phyloP scores from a whole-genome alignment of 805 yeast species.

The Suhomyces vadensis region DNA sequence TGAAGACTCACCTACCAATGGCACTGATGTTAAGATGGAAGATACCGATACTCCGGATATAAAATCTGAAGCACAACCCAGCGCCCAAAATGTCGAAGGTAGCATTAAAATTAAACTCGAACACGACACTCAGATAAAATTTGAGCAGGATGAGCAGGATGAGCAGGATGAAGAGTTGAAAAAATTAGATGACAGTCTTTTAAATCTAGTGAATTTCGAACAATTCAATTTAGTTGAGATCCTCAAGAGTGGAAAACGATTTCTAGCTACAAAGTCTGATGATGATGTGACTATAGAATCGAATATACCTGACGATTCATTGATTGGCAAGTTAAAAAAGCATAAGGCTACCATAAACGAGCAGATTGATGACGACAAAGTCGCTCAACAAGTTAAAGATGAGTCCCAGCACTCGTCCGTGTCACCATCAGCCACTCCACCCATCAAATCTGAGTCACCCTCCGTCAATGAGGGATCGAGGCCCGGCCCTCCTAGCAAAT shows the following conservation, averaged over 20 bases:
- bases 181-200: slow-evolving; percentile 40
- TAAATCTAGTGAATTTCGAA: slow-evolving; percentile 47
- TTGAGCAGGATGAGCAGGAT: slow-evolving; percentile 31
- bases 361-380: slow-evolving; percentile 13
- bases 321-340: slow-evolving; percentile 49
- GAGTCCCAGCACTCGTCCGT: slow-evolving; percentile 16
- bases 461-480: not conserved
- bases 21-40: slow-evolving; percentile 17
- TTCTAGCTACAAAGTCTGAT: slow-evolving; percentile 54
- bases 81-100: slow-evolving; percentile 15
- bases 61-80: slow-evolving; percentile 3
- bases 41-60: slow-evolving; percentile 8
- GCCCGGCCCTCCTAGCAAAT: slow-evolving; percentile 23
- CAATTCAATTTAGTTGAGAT: slow-evolving; percentile 53
- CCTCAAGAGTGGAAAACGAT: slow-evolving; percentile 50
- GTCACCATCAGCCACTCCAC: slow-evolving; percentile 18
- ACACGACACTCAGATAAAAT: slow-evolving; percentile 11
- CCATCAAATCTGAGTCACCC: slow-evolving; percentile 14
- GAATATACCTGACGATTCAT: slow-evolving; percentile 40
- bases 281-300: slow-evolving; percentile 26
- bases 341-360: slow-evolving; percentile 46
- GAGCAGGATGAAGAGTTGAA: slow-evolving; percentile 46
- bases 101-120: slow-evolving; percentile 25
- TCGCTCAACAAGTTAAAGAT: slow-evolving; percentile 9
- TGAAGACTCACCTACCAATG: slow-evolving; percentile 10